Evolutionary conservation across 163 green algal genomes (phyloP).

Genomic region (Scenedesmus sp.): DNA sequence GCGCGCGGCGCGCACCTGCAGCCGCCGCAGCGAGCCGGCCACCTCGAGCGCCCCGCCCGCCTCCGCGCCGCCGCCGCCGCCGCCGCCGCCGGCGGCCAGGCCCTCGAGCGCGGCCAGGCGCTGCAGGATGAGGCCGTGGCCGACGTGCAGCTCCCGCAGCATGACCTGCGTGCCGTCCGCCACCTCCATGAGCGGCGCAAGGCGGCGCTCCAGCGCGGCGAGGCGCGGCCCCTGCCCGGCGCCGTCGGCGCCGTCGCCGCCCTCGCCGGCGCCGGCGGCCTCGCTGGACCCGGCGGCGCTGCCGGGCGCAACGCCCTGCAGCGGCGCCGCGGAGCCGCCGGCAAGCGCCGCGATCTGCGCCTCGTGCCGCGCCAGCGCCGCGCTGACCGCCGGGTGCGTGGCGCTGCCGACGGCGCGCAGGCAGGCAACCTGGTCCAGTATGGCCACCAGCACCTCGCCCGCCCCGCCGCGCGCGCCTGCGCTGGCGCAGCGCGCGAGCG

Average conservation of each 20-base stretch:
- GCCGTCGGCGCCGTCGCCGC: too few relatives aligned
- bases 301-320: too few relatives aligned
- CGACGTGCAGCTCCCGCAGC: constrained; percentile 20
- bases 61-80: not conserved
- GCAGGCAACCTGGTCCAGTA: constrained; percentile 31
- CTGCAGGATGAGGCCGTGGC: constrained; percentile 30
- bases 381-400: constrained; percentile 31
- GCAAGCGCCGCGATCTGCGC: constrained; percentile 7
- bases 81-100: constrained; percentile 1
- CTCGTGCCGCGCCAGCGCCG: constrained; percentile 17
- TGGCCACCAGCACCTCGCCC: constrained; percentile 33
- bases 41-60: not conserved
- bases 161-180: constrained; percentile 8
- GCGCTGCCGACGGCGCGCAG: constrained; percentile 35
- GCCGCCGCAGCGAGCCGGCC: constrained; percentile 8
- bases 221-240: constrained; percentile 7
- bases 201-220: not conserved
- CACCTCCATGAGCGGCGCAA: constrained; percentile 30
- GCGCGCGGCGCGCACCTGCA: constrained; percentile 42
- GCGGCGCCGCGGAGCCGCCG: not conserved
- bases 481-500: not conserved
- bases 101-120: constrained; percentile 31
- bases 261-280: too few relatives aligned
- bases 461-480: not conserved
- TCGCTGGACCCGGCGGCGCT: too few relatives aligned